A percentile compares a stretch with the other conserved stretches of the same genome.
Conservation (phyloP, 352 stramenopile genomes). For the Globisporangium recalcitrans region DNA sequence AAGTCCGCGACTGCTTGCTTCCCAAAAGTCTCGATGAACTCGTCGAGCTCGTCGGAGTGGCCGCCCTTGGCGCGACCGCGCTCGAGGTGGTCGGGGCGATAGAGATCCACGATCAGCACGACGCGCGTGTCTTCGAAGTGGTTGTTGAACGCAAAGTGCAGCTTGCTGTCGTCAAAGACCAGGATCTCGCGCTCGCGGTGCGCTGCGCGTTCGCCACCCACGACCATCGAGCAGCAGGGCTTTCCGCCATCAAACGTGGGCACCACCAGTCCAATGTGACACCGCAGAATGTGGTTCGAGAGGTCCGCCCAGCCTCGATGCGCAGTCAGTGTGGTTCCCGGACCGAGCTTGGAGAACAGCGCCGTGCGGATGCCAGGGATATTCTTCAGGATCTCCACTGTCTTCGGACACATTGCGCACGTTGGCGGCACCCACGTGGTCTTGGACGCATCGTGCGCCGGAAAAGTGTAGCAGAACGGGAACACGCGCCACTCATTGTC, state of each 20-base stretch:
- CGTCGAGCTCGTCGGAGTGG: conserved; percentile 86
- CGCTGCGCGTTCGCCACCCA: conserved; percentile 58
- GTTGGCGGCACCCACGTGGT: conserved; percentile 78
- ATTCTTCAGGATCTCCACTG: conserved; percentile 52
- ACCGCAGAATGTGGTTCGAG: conserved; percentile 86
- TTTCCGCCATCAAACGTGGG: conserved; percentile 48
- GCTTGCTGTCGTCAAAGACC: conserved; percentile 91
- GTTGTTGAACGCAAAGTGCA: conserved; percentile 86
- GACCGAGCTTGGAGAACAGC: conserved; percentile 87
- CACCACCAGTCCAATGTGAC: conserved; percentile 70
- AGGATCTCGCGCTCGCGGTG: conserved; percentile 77
- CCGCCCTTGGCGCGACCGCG: conserved; percentile 72
- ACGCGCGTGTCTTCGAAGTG: conserved; percentile 56
- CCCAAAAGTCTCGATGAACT: conserved; percentile 84
- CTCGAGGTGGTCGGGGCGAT: conserved; percentile 74
- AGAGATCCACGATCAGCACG: conserved; percentile 87
- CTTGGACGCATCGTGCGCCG: conserved; percentile 77
- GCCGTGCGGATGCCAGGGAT: conserved; percentile 77
- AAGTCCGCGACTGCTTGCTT: conserved; percentile 34
- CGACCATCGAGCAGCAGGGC: conserved; percentile 72
- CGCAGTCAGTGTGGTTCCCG: conserved; percentile 60
- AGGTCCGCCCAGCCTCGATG: conserved; percentile 87
- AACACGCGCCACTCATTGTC: conserved; percentile 84
- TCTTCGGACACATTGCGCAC: conserved; percentile 74
- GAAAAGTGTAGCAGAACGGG: conserved; percentile 89